These are phyloP conservation scores for Podospora anserina DNA, from an alignment of 495 filamentous ascomycete genomes.

Conservation along the genomic window DNA sequence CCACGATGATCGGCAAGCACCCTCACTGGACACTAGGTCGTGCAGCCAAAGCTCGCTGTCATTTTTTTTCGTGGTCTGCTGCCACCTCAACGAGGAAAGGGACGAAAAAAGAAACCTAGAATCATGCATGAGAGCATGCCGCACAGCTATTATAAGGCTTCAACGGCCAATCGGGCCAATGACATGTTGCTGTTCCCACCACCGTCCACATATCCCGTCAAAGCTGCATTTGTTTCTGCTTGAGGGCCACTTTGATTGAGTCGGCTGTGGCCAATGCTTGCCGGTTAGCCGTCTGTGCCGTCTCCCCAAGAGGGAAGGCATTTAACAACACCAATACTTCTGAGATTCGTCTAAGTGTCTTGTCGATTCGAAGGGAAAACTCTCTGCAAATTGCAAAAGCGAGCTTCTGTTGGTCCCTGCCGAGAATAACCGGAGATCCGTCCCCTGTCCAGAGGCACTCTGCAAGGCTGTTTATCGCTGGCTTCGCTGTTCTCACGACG, in stretches of 20 bases:
- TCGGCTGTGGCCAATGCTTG: not conserved
- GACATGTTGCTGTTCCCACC: not conserved
- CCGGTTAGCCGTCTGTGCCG: not conserved
- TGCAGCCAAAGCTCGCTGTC: not conserved
- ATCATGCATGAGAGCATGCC: not conserved
- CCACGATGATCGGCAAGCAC: not conserved
- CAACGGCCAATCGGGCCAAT: not conserved
- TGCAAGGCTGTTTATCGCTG: slow-evolving; percentile 3
- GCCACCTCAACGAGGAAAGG: not conserved
- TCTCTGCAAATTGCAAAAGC: not conserved
- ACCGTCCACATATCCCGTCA: not conserved
- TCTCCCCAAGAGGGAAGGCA: not conserved
- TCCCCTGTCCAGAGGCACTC: not conserved
- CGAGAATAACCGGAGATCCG: slow-evolving; percentile 7
- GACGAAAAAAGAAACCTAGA: not conserved
- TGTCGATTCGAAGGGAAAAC: not conserved
- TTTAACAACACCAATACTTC: not conserved
- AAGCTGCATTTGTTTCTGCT: not conserved
- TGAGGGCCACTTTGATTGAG: not conserved
- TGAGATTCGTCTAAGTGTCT: not conserved
- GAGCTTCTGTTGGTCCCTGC: not conserved
- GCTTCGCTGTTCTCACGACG: not conserved
- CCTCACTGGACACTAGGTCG: not conserved
- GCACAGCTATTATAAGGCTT: not conserved
- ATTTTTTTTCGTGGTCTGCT: not conserved